These are phyloP conservation scores for Aristolochia fimbriata DNA, from an alignment of 164 flowering plant species.

Conservation along the genomic window DNA sequence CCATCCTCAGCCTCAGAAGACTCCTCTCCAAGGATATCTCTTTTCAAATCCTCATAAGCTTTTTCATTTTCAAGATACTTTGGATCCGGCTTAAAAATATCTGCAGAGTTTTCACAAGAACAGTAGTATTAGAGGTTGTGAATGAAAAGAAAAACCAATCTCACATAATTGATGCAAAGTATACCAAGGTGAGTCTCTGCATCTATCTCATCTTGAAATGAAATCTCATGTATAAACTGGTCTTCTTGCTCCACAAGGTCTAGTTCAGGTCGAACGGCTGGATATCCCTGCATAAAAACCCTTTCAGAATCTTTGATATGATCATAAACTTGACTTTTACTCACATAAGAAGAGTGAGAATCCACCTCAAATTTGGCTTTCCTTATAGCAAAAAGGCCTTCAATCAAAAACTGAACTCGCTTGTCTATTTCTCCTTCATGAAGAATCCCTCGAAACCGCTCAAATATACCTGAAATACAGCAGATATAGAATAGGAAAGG, in stretches of 20 bases:
- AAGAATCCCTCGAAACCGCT: constrained; percentile 93
- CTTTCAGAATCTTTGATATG: not conserved
- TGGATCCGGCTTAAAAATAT: constrained; percentile 71
- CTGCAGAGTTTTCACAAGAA: constrained; percentile 26
- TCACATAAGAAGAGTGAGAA: not conserved
- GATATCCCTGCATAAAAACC: constrained; percentile 48
- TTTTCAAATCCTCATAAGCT: constrained; percentile 57
- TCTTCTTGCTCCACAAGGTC: constrained; percentile 95
- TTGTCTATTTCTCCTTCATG: constrained; percentile 98
- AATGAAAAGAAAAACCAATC: not conserved
- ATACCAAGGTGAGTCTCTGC: constrained; percentile 73
- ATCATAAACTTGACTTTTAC: not conserved
- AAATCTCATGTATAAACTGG: constrained; percentile 79
- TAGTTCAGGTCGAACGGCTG: constrained; percentile 85
- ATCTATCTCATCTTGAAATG: constrained; percentile 69
- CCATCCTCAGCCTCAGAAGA: constrained; percentile 54
- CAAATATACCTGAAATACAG: constrained; percentile 56
- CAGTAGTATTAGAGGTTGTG: constrained; percentile 1
- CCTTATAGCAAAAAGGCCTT: constrained; percentile 90
- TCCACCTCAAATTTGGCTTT: constrained; percentile 90
- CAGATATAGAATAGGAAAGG: not conserved
- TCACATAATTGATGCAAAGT: not conserved
- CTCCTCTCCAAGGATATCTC: constrained; percentile 56
- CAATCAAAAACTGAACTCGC: constrained; percentile 86
- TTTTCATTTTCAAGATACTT: constrained; percentile 59